Percentiles rank a stretch among this genome's conserved stretches.
Conservation (phyloP, 2,329 filamentous ascomycete genomes). For the Tolypocladium ovalisporum region DNA sequence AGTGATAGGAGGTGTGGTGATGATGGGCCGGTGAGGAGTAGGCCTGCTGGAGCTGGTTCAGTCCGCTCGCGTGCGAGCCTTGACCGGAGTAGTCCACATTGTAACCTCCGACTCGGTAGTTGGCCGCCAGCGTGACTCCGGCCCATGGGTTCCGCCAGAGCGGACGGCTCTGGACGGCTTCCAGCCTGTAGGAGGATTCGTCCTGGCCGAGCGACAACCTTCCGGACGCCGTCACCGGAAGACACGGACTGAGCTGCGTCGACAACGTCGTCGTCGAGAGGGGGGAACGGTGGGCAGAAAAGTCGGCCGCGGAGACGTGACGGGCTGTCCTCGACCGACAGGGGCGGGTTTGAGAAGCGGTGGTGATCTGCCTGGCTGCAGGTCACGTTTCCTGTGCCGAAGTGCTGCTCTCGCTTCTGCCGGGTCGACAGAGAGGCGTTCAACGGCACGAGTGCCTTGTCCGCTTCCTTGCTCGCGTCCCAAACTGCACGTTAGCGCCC, state of each 20-base stretch:
- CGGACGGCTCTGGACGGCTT: constrained; percentile 64
- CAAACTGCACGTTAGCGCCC: not conserved
- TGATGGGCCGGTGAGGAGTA: constrained; percentile 40
- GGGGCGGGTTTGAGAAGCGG: not conserved
- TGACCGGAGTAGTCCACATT: constrained; percentile 66
- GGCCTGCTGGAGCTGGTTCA: constrained; percentile 51
- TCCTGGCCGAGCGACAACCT: constrained; percentile 41
- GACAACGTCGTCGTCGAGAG: constrained; percentile 2
- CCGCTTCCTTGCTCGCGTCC: no score
- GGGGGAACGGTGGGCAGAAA: not conserved
- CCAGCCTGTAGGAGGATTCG: constrained; percentile 51
- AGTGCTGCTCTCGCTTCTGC: not conserved
- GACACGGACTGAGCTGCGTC: not conserved
- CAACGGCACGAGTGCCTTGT: not conserved
- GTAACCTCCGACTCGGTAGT: constrained; percentile 64
- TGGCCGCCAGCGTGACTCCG: constrained; percentile 61
- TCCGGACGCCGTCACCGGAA: constrained; percentile 26
- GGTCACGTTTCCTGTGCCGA: not conserved
- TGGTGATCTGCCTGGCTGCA: not conserved
- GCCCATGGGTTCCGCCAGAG: constrained; percentile 69
- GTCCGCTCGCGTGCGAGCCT: constrained; percentile 53
- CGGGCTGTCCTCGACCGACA: not conserved
- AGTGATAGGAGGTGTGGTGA: constrained; percentile 8
- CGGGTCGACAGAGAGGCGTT: not conserved
- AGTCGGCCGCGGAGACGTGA: not conserved